These are phyloP conservation scores for Emmonsiellopsis sp. DNA, from an alignment of 2,329 filamentous ascomycete genomes.

Conservation along the genomic window DNA sequence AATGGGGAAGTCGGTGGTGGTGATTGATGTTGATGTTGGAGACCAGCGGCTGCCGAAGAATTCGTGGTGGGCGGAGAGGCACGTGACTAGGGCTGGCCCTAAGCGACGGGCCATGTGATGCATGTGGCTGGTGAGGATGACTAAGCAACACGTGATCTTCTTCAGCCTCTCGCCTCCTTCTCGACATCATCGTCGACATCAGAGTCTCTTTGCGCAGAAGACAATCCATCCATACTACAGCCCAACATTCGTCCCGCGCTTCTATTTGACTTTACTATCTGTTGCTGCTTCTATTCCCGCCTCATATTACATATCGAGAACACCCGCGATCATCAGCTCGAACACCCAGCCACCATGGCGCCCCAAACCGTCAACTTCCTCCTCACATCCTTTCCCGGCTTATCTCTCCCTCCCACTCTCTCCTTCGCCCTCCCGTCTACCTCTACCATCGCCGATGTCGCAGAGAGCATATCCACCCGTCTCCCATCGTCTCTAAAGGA, in stretches of 20 bases:
- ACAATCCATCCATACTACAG: background rate
- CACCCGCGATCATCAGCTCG: no score
- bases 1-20: constrained; percentile 30
- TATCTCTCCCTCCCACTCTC: constrained; percentile 73
- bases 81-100: constrained; percentile 4
- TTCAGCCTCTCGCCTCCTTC: background rate
- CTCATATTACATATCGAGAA: no score
- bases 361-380: constrained; percentile 62
- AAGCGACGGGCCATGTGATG: background rate
- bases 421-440: constrained; percentile 61
- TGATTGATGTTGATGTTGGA: constrained; percentile 16
- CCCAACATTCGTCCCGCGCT: background rate
- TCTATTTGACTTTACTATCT: background rate
- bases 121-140: background rate
- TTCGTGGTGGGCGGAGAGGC: background rate
- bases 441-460: constrained; percentile 59
- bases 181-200: background rate
- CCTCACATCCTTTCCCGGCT: constrained; percentile 72
- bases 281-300: no score
- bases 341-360: constrained; percentile 2
- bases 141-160: background rate
- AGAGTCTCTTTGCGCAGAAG: no score
- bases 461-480: constrained; percentile 47
- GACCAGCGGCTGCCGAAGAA: no score
- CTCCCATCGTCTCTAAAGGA: constrained; percentile 49